Conservation (phyloP, 768 basidiomycete species). For the Ramaria sp. region DNA sequence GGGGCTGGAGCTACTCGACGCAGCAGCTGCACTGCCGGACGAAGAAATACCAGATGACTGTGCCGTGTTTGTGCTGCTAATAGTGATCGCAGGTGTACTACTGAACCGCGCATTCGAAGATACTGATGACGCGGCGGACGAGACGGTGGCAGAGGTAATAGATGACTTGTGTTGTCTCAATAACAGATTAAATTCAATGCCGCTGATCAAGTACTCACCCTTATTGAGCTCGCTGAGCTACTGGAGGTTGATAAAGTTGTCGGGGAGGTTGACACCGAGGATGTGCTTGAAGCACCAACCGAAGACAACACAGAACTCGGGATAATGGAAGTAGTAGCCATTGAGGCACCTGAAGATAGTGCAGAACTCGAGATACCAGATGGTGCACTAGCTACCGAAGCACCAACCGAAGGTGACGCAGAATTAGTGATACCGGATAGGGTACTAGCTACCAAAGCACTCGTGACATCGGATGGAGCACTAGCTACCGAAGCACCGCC, state of each 20-base stretch:
- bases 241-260: not conserved
- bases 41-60: not conserved
- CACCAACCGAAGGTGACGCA: too few relatives aligned
- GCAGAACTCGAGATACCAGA: too few relatives aligned
- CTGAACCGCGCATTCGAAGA: too few relatives aligned
- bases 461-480: too few relatives aligned
- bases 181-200: not conserved
- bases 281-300: conserved; percentile 2
- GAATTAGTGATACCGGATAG: too few relatives aligned
- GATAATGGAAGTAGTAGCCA: too few relatives aligned
- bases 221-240: not conserved
- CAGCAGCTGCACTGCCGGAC: not conserved
- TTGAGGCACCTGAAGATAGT: too few relatives aligned
- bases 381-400: too few relatives aligned
- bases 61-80: not conserved
- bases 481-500: too few relatives aligned
- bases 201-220: not conserved
- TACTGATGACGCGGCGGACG: not conserved
- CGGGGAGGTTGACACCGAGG: not conserved
- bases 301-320: not conserved
- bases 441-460: too few relatives aligned
- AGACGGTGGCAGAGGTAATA: conserved; percentile 14
- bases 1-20: not conserved
- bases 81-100: not conserved
- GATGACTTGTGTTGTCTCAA: conserved; percentile 1